Conservation (phyloP, 2,329 filamentous ascomycete species). For the Colletotrichum phormii region DNA sequence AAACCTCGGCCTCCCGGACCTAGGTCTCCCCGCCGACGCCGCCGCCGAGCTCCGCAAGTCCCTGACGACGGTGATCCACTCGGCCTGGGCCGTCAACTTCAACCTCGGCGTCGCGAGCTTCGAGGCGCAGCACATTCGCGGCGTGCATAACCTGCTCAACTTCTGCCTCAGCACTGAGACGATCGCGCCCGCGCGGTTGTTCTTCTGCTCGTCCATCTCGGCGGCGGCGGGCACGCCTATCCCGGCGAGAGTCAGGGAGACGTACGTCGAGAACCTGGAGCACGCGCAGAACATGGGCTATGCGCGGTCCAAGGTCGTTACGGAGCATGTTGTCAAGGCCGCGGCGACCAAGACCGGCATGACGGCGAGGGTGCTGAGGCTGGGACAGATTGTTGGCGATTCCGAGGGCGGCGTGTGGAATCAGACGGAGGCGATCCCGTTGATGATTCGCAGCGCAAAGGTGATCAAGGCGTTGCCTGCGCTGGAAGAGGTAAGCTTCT, state of each 20-base stretch:
- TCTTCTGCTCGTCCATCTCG: conserved; percentile 59
- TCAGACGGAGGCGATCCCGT: conserved; percentile 59
- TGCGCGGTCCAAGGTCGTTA: conserved; percentile 60
- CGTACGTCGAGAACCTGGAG: conserved; percentile 45
- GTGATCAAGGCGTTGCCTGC: conserved; percentile 58
- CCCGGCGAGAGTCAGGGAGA: conserved; percentile 50
- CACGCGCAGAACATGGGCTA: conserved; percentile 64
- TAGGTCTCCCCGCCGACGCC: conserved; percentile 50
- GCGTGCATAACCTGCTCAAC: conserved; percentile 57
- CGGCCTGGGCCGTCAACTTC: conserved; percentile 68
- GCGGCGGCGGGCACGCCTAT: conserved; percentile 52
- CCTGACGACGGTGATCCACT: conserved; percentile 59
- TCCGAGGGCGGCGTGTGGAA: conserved; percentile 60
- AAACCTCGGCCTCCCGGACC: conserved; percentile 52
- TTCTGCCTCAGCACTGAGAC: conserved; percentile 50
- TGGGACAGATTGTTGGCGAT: conserved; percentile 61
- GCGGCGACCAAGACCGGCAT: conserved; percentile 46
- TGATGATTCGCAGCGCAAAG: conserved; percentile 59
- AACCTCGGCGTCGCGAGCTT: conserved; percentile 61
- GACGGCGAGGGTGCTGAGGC: conserved; percentile 50
- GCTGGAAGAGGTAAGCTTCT: conserved; percentile 48
- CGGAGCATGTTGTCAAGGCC: conserved; percentile 55
- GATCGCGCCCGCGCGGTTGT: conserved; percentile 50
- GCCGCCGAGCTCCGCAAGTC: conserved; percentile 43
- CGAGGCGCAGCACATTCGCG: conserved; percentile 57